Evolutionary conservation across 345 rosid genomes (phyloP).

Genomic region (Eutrema japonicum): DNA sequence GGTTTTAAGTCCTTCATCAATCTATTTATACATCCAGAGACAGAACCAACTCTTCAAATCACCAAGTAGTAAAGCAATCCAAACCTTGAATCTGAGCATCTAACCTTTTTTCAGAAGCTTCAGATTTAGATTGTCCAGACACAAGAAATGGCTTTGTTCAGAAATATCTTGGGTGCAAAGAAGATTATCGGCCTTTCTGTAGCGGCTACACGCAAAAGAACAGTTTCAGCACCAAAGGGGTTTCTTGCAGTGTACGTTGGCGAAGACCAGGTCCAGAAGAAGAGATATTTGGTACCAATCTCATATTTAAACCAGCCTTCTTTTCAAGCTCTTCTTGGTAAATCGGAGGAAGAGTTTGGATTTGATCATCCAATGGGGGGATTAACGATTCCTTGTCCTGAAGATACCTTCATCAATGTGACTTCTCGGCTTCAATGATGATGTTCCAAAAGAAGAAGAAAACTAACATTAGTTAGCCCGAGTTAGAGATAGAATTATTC

Average conservation of each 20-base stretch:
- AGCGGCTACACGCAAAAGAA: constrained; percentile 23
- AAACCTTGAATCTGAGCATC: background rate
- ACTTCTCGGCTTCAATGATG: constrained; percentile 40
- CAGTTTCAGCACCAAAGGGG: constrained; percentile 43
- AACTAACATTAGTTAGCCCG: background rate
- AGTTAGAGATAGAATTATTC: constrained; percentile 8
- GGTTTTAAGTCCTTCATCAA: constrained; percentile 2
- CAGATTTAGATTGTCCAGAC: background rate
- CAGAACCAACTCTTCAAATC: constrained; percentile 9
- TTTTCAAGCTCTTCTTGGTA: constrained; percentile 50
- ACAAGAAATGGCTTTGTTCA: constrained; percentile 18
- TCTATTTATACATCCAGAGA: constrained; percentile 29
- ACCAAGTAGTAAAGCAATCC: constrained; percentile 19
- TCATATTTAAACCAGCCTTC: constrained; percentile 49
- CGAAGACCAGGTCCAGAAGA: constrained; percentile 40
- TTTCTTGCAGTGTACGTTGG: constrained; percentile 56
- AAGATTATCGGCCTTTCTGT: constrained; percentile 30
- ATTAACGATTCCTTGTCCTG: constrained; percentile 55
- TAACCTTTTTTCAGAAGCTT: constrained; percentile 1
- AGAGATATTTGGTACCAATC: constrained; percentile 51
- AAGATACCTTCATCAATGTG: constrained; percentile 47
- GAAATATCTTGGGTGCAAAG: constrained; percentile 27
- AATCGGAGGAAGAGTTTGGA: constrained; percentile 57
- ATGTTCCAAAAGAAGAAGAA: constrained; percentile 5
- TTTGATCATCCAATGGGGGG: constrained; percentile 58